Percentiles rank a stretch among this genome's conserved stretches.
phyloP scores from a whole-genome alignment of 2,329 filamentous ascomycete species.

The Dendryphion nanum region DNA sequence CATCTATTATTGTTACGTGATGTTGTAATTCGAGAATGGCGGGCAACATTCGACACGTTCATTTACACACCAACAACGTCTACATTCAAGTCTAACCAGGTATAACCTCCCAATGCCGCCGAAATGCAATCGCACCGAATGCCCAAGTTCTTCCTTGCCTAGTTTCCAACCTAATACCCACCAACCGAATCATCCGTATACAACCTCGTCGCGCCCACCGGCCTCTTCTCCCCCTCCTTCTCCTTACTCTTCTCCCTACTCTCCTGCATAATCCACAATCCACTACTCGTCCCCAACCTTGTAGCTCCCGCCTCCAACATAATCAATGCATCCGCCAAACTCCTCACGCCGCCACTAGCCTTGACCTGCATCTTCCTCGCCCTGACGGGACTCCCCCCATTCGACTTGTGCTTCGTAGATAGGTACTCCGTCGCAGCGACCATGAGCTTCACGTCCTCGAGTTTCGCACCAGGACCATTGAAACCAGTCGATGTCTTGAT shows the following conservation, averaged over 20 bases:
- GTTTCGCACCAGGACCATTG: slow-evolving; percentile 53
- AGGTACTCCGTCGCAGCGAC: slow-evolving; percentile 47
- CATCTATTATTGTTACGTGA: no score
- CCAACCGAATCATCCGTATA: slow-evolving; percentile 35
- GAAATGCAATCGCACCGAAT: no score
- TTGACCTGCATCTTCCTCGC: slow-evolving; percentile 52
- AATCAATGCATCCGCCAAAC: slow-evolving; percentile 48
- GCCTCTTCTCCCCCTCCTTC: slow-evolving; percentile 14
- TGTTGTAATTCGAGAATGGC: no score
- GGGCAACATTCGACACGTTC: no score
- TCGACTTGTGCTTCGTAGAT: slow-evolving; percentile 26
- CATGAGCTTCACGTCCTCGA: slow-evolving; percentile 57
- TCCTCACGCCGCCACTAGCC: slow-evolving; percentile 58
- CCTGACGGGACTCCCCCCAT: slow-evolving; percentile 14
- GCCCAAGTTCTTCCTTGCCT: no score
- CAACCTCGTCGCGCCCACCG: slow-evolving; percentile 26
- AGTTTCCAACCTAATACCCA: slow-evolving; percentile 17
- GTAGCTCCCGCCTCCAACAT: slow-evolving; percentile 59
- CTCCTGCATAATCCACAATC: slow-evolving; percentile 56
- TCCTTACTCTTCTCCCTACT: slow-evolving; percentile 21
- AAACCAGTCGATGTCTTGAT: slow-evolving; percentile 63
- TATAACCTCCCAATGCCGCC: no score
- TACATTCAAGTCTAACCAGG: no score
- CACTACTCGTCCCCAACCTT: slow-evolving; percentile 56
- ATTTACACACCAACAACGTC: no score